These are phyloP conservation scores for Cladobotryum mycophilum DNA, from an alignment of 2,329 filamentous ascomycete genomes.

Conservation along the genomic window DNA sequence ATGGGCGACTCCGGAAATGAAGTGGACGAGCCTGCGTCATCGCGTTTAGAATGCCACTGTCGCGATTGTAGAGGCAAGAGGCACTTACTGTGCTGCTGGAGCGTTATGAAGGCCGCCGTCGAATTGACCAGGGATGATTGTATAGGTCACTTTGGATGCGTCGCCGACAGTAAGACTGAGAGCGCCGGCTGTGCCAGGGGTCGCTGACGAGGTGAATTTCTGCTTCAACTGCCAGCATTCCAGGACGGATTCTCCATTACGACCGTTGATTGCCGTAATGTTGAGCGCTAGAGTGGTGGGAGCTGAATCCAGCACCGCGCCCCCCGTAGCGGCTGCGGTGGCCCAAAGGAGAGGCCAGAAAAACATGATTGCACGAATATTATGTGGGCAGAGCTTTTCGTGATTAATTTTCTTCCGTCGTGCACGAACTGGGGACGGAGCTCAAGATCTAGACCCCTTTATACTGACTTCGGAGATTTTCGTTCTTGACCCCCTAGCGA, in stretches of 20 bases:
- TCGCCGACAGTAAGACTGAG: slow-evolving; percentile 26
- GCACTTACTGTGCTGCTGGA: slow-evolving; percentile 34
- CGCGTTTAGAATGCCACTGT: neutral
- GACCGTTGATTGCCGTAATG: slow-evolving; percentile 34
- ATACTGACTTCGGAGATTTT: too few relatives aligned
- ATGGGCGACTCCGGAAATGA: slow-evolving; percentile 34
- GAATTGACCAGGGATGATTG: slow-evolving; percentile 30
- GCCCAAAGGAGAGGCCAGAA: neutral
- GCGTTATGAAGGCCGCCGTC: slow-evolving; percentile 37
- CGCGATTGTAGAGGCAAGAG: neutral
- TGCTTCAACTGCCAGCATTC: slow-evolving; percentile 39
- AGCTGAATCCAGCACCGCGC: slow-evolving; percentile 5
- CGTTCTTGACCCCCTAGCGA: too few relatives aligned
- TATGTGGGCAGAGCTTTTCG: too few relatives aligned
- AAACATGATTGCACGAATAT: neutral
- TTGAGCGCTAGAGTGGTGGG: slow-evolving; percentile 26
- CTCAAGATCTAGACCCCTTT: too few relatives aligned
- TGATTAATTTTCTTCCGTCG: too few relatives aligned
- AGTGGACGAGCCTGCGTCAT: slow-evolving; percentile 26
- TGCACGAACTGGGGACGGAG: too few relatives aligned
- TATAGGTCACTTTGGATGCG: slow-evolving; percentile 27
- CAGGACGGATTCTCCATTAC: slow-evolving; percentile 32
- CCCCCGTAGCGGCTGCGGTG: neutral
- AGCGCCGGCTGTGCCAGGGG: slow-evolving; percentile 28
- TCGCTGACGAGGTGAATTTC: slow-evolving; percentile 18